These are phyloP conservation scores for Aethionema arabicum DNA, from an alignment of 345 rosid species.

Conservation along the genomic window DNA sequence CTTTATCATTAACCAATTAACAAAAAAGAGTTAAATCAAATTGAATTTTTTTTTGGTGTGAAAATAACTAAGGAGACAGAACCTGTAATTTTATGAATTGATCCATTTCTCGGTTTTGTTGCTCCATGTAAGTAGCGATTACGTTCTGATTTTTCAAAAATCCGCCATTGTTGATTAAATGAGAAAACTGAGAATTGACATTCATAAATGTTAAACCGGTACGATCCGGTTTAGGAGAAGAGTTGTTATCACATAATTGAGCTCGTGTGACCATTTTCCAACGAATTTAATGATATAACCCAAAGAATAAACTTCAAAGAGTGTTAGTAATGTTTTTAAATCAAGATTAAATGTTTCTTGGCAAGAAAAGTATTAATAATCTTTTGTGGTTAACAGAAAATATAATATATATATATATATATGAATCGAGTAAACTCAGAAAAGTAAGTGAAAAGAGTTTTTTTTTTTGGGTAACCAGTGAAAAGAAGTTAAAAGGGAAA, in stretches of 20 bases:
- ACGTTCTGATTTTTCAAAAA: no score
- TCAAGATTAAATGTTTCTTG: neutral
- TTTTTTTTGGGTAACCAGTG: no score
- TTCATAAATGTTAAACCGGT: neutral
- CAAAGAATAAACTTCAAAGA: neutral
- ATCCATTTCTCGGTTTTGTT: constrained; percentile 54
- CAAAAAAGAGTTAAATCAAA: no score
- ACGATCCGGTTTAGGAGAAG: neutral
- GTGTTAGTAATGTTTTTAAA: neutral
- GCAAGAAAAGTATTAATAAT: neutral
- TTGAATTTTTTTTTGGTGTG: no score
- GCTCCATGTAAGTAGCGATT: constrained; percentile 2
- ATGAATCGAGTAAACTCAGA: neutral
- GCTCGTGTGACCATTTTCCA: neutral
- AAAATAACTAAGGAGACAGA: no score
- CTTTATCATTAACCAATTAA: no score
- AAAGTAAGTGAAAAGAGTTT: neutral
- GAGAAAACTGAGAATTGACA: constrained; percentile 2
- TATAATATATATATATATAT: neutral
- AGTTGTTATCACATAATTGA: neutral
- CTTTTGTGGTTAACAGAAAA: neutral
- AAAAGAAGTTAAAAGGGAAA: neutral
- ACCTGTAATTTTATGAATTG: constrained; percentile 54
- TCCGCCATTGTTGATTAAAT: no score
- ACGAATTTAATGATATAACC: neutral